Percentiles rank a stretch among this genome's conserved stretches.
Evolutionary conservation across 2,329 filamentous ascomycete genomes (phyloP).

Genomic region (Fusarium sp.): DNA sequence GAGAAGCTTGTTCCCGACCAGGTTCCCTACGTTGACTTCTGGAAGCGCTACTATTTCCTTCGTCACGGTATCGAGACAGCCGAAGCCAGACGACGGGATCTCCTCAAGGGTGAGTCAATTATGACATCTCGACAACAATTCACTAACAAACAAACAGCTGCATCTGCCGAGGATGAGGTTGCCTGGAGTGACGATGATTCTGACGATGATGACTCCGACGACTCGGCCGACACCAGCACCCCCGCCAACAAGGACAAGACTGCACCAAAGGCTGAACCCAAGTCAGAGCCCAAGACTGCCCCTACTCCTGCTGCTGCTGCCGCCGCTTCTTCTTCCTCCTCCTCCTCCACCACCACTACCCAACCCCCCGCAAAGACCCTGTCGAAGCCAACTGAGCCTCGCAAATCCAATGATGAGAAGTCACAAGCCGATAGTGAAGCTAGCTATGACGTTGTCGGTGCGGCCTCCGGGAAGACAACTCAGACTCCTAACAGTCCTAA

Average conservation of each 20-base stretch:
- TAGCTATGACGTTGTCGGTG: conserved; percentile 93
- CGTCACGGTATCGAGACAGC: conserved; percentile 93
- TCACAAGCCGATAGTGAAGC: conserved; percentile 93
- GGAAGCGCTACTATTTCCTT: conserved; percentile 95
- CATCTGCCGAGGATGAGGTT: conserved; percentile 77
- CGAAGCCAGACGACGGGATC: conserved; percentile 86
- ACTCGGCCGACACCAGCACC: conserved; percentile 44
- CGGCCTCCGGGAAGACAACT: conserved; percentile 79
- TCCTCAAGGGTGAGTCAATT: conserved; percentile 80
- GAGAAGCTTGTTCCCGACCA: conserved; percentile 94
- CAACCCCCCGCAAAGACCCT: conserved; percentile 60
- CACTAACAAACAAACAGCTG: conserved; percentile 59
- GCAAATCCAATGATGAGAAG: conserved; percentile 86
- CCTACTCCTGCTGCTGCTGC: conserved; percentile 47
- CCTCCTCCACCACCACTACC: conserved; percentile 68
- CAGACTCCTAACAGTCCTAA: conserved; percentile 77
- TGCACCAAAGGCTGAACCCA: conserved; percentile 51
- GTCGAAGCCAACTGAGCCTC: conserved; percentile 73
- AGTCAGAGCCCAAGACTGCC: conserved; percentile 31
- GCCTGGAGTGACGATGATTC: conserved; percentile 77
- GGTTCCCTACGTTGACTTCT: conserved; percentile 91
- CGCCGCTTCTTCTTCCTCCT: conserved; percentile 63
- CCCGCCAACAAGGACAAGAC: conserved; percentile 32
- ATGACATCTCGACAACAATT: background rate
- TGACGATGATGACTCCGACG: conserved; percentile 32